Evolutionary conservation across 495 filamentous ascomycete species (phyloP).

Genomic region (Pyrenula aspistea): DNA sequence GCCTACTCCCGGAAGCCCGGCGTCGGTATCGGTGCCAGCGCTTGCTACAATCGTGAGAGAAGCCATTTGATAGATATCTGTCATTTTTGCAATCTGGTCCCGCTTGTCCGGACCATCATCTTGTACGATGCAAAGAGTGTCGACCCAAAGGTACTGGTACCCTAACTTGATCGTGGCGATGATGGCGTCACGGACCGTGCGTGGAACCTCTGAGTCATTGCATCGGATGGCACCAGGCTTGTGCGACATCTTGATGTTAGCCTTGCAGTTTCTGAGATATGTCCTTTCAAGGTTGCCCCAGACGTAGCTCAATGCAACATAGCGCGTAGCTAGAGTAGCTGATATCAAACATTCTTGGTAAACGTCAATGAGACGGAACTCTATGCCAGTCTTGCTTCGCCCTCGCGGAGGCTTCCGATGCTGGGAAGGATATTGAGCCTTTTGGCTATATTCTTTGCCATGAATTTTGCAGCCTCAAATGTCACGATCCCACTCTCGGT

Average conservation of each 20-base stretch:
- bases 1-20: slow-evolving; percentile 13
- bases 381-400: not conserved
- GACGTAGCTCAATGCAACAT: not conserved
- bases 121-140: slow-evolving; percentile 8
- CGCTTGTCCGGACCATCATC: slow-evolving; percentile 5
- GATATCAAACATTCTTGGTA: not conserved
- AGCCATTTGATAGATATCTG: slow-evolving; percentile 13
- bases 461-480: not conserved
- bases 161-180: slow-evolving; percentile 4
- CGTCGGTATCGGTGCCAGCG: slow-evolving; percentile 6
- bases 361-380: not conserved
- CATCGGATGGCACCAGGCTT: not conserved
- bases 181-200: slow-evolving; percentile 10
- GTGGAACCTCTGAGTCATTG: slow-evolving; percentile 1
- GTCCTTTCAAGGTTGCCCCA: slow-evolving; percentile 1
- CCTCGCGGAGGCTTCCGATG: not conserved
- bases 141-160: slow-evolving; percentile 9
- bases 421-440: not conserved
- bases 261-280: not conserved
- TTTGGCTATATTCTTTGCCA: not conserved
- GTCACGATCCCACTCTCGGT: not conserved
- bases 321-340: not conserved
- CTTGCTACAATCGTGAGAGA: slow-evolving; percentile 13
- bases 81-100: slow-evolving; percentile 10
- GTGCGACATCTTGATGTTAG: not conserved